Evolutionary conservation across 2,329 filamentous ascomycete species (phyloP), one percentile per base, ranked within the genome.

Genomic region (Taxawa tesnikishii): DNA sequence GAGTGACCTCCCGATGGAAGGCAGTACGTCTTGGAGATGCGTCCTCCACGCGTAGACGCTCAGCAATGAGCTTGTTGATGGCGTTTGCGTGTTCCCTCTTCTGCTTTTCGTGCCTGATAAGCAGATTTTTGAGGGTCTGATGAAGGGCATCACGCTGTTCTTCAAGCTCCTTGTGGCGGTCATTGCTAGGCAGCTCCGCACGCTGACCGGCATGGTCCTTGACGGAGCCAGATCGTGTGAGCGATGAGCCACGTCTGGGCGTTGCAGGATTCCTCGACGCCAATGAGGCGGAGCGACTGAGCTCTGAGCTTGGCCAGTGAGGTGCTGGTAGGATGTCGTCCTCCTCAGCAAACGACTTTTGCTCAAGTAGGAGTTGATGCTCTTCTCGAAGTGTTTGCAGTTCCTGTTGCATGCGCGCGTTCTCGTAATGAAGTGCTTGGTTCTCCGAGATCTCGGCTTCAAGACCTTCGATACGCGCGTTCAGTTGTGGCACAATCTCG

Each of bases 71-170:
- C 30, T 76, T 65, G 30, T 68, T 73, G 43, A 93, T 79, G 41
- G 75, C 82, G 60, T 92, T 93, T 43, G 79, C 68, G 43, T 87
- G 84, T 43, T 93, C 81, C 27, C 76, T 77, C 43, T 80, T 82
- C 55, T 94, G 83, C 51, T 79, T 70, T 41, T 88, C 80, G 43
- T 94, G 85, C 32, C 90, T 76, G 40, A 87, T 76, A 9, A 96
- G 72, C 11, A 98, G 67, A 38, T 75, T 83, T 60, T 82, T 87
- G 32, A 98, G 65, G 5, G 90, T 84, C 38, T 73, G 75, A 60
- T 96, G 90, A 5, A 98, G 67, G 1, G 88, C 87, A 55, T 98
- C 88, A 28, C 90, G 75, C 59, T 98, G 90, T 26, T 83, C 77
- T 57, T 96, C 88, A 8, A 94, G 78, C 43, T 96, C 88, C 56